phyloP scores from a whole-genome alignment of 139 green algal genomes.

The Trebouxia sp. region DNA sequence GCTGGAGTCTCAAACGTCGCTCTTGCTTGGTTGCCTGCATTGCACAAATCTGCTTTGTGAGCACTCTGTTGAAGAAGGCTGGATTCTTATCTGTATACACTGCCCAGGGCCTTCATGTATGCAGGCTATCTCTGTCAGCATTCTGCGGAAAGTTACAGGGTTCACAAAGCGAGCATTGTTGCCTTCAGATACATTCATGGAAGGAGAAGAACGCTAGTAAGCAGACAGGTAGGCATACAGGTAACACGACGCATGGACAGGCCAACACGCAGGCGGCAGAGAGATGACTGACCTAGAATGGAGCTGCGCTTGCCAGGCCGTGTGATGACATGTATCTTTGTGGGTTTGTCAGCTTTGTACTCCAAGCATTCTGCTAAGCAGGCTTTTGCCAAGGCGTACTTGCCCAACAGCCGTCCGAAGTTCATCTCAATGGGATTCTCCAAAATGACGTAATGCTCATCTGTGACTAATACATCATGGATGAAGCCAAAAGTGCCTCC shows the following conservation, averaged over 20 bases:
- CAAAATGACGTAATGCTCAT: slow-evolving; percentile 58
- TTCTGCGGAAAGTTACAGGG: too few relatives aligned
- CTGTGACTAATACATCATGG: slow-evolving; percentile 53
- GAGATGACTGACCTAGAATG: slow-evolving; percentile 24
- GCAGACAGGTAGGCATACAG: too few relatives aligned
- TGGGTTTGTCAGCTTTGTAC: slow-evolving; percentile 29
- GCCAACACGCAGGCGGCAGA: too few relatives aligned
- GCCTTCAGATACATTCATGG: too few relatives aligned
- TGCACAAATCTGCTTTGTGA: too few relatives aligned
- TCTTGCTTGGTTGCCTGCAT: background rate
- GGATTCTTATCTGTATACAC: too few relatives aligned
- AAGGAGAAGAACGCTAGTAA: too few relatives aligned
- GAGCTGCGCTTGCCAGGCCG: slow-evolving; percentile 35
- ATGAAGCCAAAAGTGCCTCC: slow-evolving; percentile 57
- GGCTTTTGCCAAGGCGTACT: slow-evolving; percentile 46
- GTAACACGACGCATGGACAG: too few relatives aligned
- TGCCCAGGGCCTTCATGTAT: too few relatives aligned
- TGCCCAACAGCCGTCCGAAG: slow-evolving; percentile 42
- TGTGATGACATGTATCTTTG: slow-evolving; percentile 49
- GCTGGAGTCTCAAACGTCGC: slow-evolving; percentile 5
- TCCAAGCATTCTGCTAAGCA: slow-evolving; percentile 60
- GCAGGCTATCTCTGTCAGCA: too few relatives aligned
- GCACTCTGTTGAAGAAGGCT: too few relatives aligned
- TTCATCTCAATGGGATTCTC: slow-evolving; percentile 56
- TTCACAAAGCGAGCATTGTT: too few relatives aligned